Evolutionary conservation across 768 basidiomycete species (phyloP).

Genomic region (Mycena rosella): DNA sequence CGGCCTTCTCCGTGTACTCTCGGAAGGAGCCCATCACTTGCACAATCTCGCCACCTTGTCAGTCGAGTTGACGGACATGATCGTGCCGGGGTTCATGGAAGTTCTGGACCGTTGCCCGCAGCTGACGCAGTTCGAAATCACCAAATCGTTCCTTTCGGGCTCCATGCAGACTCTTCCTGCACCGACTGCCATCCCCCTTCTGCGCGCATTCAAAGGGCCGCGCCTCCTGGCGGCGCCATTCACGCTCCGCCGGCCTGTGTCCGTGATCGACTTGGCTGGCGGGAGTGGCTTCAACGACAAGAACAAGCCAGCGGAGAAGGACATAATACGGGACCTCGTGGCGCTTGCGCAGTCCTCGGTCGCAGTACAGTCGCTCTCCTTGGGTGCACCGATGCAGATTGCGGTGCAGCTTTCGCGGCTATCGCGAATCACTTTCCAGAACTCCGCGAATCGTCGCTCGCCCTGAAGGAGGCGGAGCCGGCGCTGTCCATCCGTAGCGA

Average conservation of each 20-base stretch:
- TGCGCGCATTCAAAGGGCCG: background rate
- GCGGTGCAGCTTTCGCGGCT: background rate
- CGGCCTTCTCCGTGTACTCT: background rate
- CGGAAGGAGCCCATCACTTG: background rate
- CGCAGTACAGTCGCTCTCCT: background rate
- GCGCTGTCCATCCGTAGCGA: background rate
- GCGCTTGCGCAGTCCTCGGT: background rate
- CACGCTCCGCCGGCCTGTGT: background rate
- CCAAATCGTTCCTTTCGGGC: background rate
- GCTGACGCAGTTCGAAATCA: background rate
- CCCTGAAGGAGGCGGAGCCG: background rate
- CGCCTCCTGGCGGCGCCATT: background rate
- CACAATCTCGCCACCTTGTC: background rate
- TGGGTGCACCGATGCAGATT: background rate
- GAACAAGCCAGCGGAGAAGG: background rate
- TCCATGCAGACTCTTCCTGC: background rate
- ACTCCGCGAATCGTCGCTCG: background rate
- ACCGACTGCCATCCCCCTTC: background rate
- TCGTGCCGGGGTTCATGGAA: background rate
- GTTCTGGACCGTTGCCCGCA: conserved; percentile 2
- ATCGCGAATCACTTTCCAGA: background rate
- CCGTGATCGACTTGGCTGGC: background rate
- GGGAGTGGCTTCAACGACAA: background rate
- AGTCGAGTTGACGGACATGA: background rate
- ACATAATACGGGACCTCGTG: background rate